phyloP scores from a whole-genome alignment of 495 filamentous ascomycete genomes.

The Tuber umbilicatum region DNA sequence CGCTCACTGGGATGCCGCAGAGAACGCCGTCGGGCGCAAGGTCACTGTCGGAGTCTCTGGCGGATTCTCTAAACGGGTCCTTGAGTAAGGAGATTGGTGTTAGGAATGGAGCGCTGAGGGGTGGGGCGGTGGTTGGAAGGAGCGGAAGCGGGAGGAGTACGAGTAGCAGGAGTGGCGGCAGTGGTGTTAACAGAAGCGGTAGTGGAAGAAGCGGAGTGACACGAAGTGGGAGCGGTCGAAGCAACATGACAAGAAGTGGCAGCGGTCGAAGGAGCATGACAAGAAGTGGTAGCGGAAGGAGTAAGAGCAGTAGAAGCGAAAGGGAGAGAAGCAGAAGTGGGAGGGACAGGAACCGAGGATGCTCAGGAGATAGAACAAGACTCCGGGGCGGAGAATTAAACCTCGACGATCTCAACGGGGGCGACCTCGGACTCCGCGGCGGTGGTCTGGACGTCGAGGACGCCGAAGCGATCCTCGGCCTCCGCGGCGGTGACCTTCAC shows the following conservation, averaged over 20 bases:
- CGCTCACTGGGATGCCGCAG: constrained; percentile 19
- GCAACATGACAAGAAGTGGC: constrained; percentile 1
- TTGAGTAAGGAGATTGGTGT: neutral
- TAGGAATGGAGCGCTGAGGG: neutral
- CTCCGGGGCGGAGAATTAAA: neutral
- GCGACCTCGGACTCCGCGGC: neutral
- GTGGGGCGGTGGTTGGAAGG: neutral
- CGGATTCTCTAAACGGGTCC: constrained; percentile 14
- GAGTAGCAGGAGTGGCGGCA: neutral
- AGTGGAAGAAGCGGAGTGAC: constrained; percentile 8
- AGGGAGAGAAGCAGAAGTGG: neutral
- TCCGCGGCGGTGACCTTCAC: neutral
- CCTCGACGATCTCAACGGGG: neutral
- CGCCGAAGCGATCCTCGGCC: neutral
- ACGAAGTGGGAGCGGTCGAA: neutral
- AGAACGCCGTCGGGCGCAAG: constrained; percentile 11
- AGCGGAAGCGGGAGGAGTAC: neutral
- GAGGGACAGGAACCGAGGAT: neutral
- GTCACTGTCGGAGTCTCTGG: constrained; percentile 25
- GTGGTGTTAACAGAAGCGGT: constrained; percentile 1
- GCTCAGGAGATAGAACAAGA: neutral
- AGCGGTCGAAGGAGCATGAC: constrained; percentile 10
- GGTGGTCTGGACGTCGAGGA: neutral
- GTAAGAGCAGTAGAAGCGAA: neutral
- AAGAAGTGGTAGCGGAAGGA: constrained; percentile 3